phyloP scores from a whole-genome alignment of 2,329 filamentous ascomycete genomes.

The Corinectria fuckeliana region DNA sequence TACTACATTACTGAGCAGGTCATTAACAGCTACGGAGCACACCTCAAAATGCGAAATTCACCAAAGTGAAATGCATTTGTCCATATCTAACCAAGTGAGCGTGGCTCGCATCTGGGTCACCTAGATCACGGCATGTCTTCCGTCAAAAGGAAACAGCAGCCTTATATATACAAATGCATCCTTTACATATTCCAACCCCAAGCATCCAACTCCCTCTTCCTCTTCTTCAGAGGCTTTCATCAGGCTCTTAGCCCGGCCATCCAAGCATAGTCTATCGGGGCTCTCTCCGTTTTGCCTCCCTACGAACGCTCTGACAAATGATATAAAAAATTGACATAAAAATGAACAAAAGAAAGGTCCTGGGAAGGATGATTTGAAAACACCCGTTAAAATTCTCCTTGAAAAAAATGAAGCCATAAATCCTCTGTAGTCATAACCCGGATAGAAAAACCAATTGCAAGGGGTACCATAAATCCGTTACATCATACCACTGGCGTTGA shows the following conservation, averaged over 20 bases:
- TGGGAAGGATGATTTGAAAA: conserved; percentile 25
- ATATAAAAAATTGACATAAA: conserved; percentile 33
- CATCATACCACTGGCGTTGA: conserved; percentile 55
- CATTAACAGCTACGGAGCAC: too few relatives aligned
- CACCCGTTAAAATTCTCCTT: conserved; percentile 31
- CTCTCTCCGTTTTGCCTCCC: conserved; percentile 37
- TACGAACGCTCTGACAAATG: conserved; percentile 34
- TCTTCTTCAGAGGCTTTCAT: conserved; percentile 17
- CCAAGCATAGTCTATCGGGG: conserved; percentile 35
- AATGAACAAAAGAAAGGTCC: conserved; percentile 37
- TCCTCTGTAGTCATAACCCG: conserved; percentile 39
- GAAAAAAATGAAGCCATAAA: conserved; percentile 37
- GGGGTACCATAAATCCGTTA: conserved; percentile 39
- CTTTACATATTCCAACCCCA: conserved; percentile 20
- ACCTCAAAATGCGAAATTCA: too few relatives aligned
- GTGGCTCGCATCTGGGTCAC: conserved; percentile 10
- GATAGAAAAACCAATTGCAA: conserved; percentile 33
- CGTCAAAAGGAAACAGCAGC: conserved; percentile 27
- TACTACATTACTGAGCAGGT: too few relatives aligned
- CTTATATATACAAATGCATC: conserved; percentile 44
- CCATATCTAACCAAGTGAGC: conserved; percentile 17
- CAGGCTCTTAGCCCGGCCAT: conserved; percentile 11
- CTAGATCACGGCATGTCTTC: conserved; percentile 14
- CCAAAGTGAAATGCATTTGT: conserved; percentile 23
- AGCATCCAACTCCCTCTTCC: conserved; percentile 22